phyloP scores from a whole-genome alignment of 208 protist species.

The Phytomonas francai region DNA sequence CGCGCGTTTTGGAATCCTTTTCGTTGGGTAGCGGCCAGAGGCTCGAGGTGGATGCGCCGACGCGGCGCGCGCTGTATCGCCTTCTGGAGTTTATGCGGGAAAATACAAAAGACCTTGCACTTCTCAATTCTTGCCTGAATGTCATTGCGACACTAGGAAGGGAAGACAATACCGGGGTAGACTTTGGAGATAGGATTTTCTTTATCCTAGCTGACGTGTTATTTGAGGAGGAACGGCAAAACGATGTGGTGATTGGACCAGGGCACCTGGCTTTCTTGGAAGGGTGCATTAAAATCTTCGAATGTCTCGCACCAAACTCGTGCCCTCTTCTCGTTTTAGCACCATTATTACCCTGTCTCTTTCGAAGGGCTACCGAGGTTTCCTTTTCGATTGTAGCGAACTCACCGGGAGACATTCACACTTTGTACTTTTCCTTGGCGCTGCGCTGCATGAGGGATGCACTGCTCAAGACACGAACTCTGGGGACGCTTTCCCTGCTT shows the following conservation, averaged over 20 bases:
- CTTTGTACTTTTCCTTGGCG: conserved; percentile 4
- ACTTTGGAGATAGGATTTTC: not conserved
- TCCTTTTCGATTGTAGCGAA: conserved; percentile 3
- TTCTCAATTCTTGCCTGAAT: conserved; percentile 16
- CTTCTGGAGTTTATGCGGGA: conserved; percentile 19
- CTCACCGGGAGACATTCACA: not conserved
- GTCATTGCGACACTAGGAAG: conserved; percentile 3
- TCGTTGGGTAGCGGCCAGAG: conserved; percentile 1
- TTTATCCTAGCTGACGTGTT: not conserved
- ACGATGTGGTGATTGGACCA: not conserved
- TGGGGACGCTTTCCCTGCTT: not conserved
- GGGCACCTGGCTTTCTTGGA: not conserved
- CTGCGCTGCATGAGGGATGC: conserved; percentile 2
- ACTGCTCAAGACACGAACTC: not conserved
- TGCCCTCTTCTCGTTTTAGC: conserved; percentile 3
- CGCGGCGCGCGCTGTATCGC: conserved; percentile 15
- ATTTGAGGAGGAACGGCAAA: not conserved
- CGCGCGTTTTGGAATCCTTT: conserved; percentile 12
- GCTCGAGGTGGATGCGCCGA: conserved; percentile 12
- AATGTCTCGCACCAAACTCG: not conserved
- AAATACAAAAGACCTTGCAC: conserved; percentile 14
- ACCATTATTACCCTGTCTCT: not conserved
- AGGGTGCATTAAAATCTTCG: not conserved
- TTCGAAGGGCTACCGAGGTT: not conserved
- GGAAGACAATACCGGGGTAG: not conserved